Conservation (phyloP, 2,329 filamentous ascomycete species). For the Trichoderma sp. region DNA sequence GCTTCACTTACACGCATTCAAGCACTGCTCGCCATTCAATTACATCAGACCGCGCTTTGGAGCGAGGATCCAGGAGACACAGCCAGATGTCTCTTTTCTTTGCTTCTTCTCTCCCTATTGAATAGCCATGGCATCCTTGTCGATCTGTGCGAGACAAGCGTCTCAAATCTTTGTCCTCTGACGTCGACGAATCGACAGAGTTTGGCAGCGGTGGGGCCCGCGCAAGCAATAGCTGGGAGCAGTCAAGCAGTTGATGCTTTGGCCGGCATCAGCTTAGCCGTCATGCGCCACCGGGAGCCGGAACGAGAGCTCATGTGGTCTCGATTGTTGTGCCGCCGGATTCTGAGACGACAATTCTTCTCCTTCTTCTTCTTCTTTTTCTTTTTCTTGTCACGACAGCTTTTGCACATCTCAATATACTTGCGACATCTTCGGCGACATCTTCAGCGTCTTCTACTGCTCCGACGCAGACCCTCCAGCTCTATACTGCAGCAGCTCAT, state of each 20-base stretch:
- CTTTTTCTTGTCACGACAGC: background rate
- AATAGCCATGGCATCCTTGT: too few species aligned
- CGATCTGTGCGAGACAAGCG: background rate
- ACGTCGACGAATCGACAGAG: background rate
- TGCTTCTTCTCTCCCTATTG: too few species aligned
- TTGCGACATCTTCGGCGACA: background rate
- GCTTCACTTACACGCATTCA: background rate
- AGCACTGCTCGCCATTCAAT: background rate
- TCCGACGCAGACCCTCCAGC: background rate
- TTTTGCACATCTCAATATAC: background rate
- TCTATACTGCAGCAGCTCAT: background rate
- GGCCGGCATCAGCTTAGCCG: background rate
- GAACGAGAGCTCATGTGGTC: background rate
- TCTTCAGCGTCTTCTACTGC: background rate
- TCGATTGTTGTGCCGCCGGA: background rate
- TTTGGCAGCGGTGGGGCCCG: constrained; percentile 8
- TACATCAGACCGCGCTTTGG: background rate
- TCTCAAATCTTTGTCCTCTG: background rate
- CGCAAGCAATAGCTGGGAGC: background rate
- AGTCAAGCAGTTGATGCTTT: background rate
- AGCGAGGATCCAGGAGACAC: background rate
- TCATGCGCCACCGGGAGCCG: constrained; percentile 19
- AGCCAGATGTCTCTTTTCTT: background rate
- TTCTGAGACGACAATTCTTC: background rate
- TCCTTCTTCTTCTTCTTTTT: background rate